Conservation (phyloP, 495 filamentous ascomycete species). For the Neurospora sp. region DNA sequence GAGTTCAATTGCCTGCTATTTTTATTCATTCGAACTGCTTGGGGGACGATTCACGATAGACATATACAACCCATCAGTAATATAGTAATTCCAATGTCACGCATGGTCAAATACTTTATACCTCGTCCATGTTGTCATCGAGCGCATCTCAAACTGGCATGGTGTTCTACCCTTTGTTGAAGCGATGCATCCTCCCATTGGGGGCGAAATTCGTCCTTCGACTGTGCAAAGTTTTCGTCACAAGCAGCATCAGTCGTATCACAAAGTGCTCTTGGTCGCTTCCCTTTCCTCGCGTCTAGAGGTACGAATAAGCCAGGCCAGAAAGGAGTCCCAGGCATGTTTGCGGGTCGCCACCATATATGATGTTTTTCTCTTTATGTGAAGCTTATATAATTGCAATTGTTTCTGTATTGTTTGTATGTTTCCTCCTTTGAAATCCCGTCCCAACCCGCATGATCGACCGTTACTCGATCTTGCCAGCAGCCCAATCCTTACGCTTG, state of each 20-base stretch:
- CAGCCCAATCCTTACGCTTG: conserved; percentile 57
- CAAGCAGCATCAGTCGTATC: neutral
- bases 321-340: neutral
- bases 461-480: conserved; percentile 46
- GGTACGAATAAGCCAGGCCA: neutral
- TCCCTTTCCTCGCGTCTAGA: neutral
- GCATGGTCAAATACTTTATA: neutral
- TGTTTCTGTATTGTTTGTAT: neutral
- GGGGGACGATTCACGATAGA: conserved; percentile 25
- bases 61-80: conserved; percentile 24
- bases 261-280: neutral
- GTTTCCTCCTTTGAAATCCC: neutral
- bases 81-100: conserved; percentile 22
- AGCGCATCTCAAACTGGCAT: neutral
- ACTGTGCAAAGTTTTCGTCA: neutral
- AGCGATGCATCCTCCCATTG: neutral
- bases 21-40: neutral
- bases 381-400: neutral
- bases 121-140: neutral
- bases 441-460: neutral
- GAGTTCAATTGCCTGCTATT: neutral
- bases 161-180: neutral
- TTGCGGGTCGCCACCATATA: neutral
- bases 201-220: neutral
- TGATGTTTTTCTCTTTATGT: neutral